These are phyloP conservation scores for Anthostomella pinea DNA, from an alignment of 2,329 filamentous ascomycete species.

Conservation along the genomic window DNA sequence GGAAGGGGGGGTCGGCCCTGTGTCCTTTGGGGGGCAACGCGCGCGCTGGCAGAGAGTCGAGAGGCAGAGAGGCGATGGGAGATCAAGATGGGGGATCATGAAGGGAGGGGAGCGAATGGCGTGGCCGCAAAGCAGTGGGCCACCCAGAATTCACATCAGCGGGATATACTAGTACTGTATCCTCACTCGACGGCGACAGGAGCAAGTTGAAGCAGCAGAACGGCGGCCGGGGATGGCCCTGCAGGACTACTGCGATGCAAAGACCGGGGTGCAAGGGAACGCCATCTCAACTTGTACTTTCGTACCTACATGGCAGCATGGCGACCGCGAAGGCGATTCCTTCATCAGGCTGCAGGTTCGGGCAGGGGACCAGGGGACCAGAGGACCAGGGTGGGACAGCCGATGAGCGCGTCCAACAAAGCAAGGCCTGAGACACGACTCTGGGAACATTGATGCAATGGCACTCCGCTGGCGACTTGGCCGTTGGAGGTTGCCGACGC, in stretches of 20 bases:
- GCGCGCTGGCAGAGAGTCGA: constrained; percentile 3
- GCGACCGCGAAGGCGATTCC: too few species aligned
- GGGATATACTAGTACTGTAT: constrained; percentile 24
- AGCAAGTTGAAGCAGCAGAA: too few species aligned
- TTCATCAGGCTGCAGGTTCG: constrained; percentile 13
- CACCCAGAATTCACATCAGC: constrained; percentile 26
- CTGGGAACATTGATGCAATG: background rate
- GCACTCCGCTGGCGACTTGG: background rate
- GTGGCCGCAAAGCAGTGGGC: constrained; percentile 11
- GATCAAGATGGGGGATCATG: constrained; percentile 28
- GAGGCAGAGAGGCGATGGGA: constrained; percentile 12
- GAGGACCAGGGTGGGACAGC: constrained; percentile 4
- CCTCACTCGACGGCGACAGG: too few species aligned
- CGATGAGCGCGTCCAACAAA: constrained; percentile 13
- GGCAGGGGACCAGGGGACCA: constrained; percentile 12
- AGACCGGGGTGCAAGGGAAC: constrained; percentile 24
- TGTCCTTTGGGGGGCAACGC: constrained; percentile 13
- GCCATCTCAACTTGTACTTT: too few species aligned
- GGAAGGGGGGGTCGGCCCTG: constrained; percentile 15
- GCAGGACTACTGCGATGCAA: constrained; percentile 25
- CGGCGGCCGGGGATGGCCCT: constrained; percentile 26
- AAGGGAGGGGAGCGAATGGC: constrained; percentile 23
- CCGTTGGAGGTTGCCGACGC: background rate
- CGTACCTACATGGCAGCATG: constrained; percentile 26
- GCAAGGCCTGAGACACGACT: constrained; percentile 3